A percentile compares a stretch with the other conserved stretches of the same genome.
Evolutionary conservation across 164 flowering plant species (phyloP).

Genomic region (Berberis vulgaris): DNA sequence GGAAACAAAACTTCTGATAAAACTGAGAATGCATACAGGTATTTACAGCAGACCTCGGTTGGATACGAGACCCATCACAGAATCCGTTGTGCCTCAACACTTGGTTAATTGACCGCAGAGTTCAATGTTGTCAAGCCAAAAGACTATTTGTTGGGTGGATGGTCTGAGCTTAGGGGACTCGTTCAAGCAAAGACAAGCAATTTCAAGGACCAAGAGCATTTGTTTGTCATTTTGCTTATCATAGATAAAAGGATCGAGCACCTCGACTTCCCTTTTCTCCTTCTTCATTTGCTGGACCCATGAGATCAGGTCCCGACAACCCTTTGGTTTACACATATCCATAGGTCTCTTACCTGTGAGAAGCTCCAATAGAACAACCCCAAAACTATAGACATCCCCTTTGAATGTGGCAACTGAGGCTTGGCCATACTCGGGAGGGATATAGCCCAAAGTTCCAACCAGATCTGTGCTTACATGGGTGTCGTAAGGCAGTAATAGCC

Average conservation of each 20-base stretch:
- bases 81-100: background rate
- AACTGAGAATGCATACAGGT: background rate
- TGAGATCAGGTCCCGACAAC: constrained; percentile 53
- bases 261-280: constrained; percentile 52
- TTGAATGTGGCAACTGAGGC: constrained; percentile 64
- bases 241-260: constrained; percentile 54
- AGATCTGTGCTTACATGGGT: constrained; percentile 83
- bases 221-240: constrained; percentile 40
- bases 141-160: constrained; percentile 45
- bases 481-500: constrained; percentile 56
- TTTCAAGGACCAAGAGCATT: constrained; percentile 42
- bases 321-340: constrained; percentile 72
- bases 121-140: constrained; percentile 49
- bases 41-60: background rate
- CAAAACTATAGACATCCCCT: constrained; percentile 85
- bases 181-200: constrained; percentile 60
- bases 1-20: too few relatives aligned
- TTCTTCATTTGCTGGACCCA: constrained; percentile 70
- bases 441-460: constrained; percentile 81
- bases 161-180: constrained; percentile 61
- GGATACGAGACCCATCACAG: background rate
- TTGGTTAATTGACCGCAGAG: constrained; percentile 6
- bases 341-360: constrained; percentile 75
- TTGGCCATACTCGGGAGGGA: constrained; percentile 82
- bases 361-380: constrained; percentile 82